phyloP scores from a whole-genome alignment of 1,284 basidiomycete genomes.

The Tremellales sp. region DNA sequence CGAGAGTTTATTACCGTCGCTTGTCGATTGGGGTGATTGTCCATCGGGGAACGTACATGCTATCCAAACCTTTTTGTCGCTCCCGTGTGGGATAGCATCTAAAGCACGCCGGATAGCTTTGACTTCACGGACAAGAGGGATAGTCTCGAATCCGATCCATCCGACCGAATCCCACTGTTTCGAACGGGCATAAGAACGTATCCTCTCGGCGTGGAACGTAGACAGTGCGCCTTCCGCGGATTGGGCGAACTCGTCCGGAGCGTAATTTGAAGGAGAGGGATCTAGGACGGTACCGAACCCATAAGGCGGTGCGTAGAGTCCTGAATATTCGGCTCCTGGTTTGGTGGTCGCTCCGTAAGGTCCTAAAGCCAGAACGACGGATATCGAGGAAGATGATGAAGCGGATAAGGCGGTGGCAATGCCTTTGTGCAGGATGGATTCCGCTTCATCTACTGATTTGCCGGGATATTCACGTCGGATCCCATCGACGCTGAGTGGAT shows the following conservation, averaged over 20 bases:
- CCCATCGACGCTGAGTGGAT: not conserved
- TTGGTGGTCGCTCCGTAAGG: conserved; percentile 66
- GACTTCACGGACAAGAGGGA: conserved; percentile 66
- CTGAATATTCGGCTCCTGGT: conserved; percentile 68
- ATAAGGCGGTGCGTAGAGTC: conserved; percentile 68
- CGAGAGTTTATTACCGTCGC: conserved; percentile 28
- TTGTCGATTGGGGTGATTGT: conserved; percentile 48
- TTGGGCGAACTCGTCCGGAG: conserved; percentile 11
- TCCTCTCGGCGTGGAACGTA: conserved; percentile 64
- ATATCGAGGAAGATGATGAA: conserved; percentile 43
- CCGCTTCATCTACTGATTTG: not conserved
- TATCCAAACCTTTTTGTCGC: conserved; percentile 69
- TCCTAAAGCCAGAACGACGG: conserved; percentile 65
- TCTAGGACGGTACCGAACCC: conserved; percentile 52
- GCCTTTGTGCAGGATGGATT: not conserved
- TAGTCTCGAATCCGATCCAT: conserved; percentile 71
- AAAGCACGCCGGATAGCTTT: conserved; percentile 64
- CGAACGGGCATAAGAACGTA: conserved; percentile 55
- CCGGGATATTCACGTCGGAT: not conserved
- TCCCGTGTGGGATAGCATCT: conserved; percentile 41
- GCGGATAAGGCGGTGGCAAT: conserved; percentile 48
- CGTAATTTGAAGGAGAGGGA: conserved; percentile 2
- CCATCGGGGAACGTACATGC: conserved; percentile 63
- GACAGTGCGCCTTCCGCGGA: conserved; percentile 52
- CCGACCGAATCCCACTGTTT: conserved; percentile 61